Conservation (phyloP, 495 filamentous ascomycete genomes). For the Geopyxis carbonaria region DNA sequence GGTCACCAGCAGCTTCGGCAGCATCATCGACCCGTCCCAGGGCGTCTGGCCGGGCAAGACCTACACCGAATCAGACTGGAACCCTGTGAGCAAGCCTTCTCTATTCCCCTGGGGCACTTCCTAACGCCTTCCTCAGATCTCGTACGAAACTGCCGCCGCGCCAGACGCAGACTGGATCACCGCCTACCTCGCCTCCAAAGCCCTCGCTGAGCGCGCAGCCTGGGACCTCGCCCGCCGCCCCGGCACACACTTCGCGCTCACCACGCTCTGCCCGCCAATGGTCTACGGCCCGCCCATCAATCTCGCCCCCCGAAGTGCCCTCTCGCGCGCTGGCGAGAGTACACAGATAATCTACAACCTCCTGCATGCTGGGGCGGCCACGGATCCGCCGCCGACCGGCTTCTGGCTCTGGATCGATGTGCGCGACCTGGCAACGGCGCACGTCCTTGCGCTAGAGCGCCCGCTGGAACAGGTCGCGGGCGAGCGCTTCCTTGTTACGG, state of each 20-base stretch:
- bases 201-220: conserved; percentile 48
- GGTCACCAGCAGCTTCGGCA: conserved; percentile 71
- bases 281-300: conserved; percentile 52
- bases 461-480: conserved; percentile 46
- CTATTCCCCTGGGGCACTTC: too few relatives aligned
- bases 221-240: conserved; percentile 68
- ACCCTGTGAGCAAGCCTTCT: too few relatives aligned
- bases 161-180: conserved; percentile 36
- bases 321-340: too few relatives aligned
- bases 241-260: conserved; percentile 39
- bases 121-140: too few relatives aligned
- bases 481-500: conserved; percentile 50
- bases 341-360: conserved; percentile 34
- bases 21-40: conserved; percentile 40
- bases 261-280: conserved; percentile 56
- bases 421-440: conserved; percentile 48
- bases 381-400: conserved; percentile 38
- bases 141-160: conserved; percentile 52
- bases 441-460: conserved; percentile 52
- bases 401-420: conserved; percentile 49
- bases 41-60: conserved; percentile 23
- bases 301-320: too few relatives aligned
- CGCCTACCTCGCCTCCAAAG: conserved; percentile 55
- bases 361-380: too few relatives aligned
- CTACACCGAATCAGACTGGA: conserved; percentile 15